Evolutionary conservation across 352 stramenopile species (phyloP), one percentile per base, ranked within the genome.

Genomic region (Blastocystis sp.): DNA sequence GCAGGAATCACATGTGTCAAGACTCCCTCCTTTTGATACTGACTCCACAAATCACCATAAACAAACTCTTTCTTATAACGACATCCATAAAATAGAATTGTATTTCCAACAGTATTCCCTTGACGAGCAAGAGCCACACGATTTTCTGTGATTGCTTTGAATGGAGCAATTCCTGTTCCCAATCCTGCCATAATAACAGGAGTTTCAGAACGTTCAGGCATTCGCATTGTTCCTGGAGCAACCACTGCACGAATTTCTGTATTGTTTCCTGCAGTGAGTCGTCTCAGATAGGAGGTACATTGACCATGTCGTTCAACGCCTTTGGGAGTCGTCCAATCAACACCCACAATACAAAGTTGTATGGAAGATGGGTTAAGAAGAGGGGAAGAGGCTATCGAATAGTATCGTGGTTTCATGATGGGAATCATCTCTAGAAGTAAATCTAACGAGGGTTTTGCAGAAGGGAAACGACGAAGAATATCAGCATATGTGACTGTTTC

Each of bases 71-170:
- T 88, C 71, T 92, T 92, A 88, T 93, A 92, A 63, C 96, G 95
- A 89, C 93, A 96, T 77, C 96, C 95, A 92, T 98, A 98, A 91
- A 98, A 96, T 21, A 96, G 89, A 43, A 91, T 92, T 24, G 95
- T 90, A 0, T 92, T 92, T 19, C 92, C 93, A 11, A 95, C 91
- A 19, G 56, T 42, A 11, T 90, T 9, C 78, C 81, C 88, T 32
- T 46, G 27, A 51, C 87, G 51, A 78, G 92, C 91, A 81, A 93
- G 88, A 88, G 91, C 93, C 37, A 92, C 92, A 27, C 93, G 92
- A 88, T 96, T 91, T 74, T 95, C 92, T 78, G 95, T 93, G 86
- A 95, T 94, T n/a, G 92, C 92, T 35, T 93, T 92, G 92, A 95
- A 95, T 61, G 93, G 93, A 42, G 93, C 93, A 90, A 95, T 94